These are phyloP conservation scores for Arthrinium puccinioides DNA, from an alignment of 2,329 filamentous ascomycete species.

Conservation along the genomic window DNA sequence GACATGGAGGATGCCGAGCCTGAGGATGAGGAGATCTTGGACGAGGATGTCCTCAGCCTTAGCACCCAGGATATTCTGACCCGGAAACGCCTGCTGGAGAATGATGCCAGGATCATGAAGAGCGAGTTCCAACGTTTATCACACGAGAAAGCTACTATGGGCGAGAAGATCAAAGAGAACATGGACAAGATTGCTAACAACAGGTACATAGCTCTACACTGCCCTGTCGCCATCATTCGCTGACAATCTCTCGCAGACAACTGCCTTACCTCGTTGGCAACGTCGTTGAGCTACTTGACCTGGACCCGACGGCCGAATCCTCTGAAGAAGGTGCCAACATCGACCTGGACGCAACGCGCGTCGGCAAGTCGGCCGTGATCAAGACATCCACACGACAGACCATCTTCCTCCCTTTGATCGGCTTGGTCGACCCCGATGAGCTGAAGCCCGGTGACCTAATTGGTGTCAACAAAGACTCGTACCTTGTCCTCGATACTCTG, in stretches of 20 bases:
- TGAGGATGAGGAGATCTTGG: slow-evolving; percentile 73
- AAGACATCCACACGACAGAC: slow-evolving; percentile 98
- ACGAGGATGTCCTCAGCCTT: slow-evolving; percentile 87
- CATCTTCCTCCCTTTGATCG: slow-evolving; percentile 95
- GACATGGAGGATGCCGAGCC: slow-evolving; percentile 84
- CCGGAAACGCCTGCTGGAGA: slow-evolving; percentile 85
- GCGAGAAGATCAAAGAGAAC: slow-evolving; percentile 99
- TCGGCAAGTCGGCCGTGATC: slow-evolving; percentile 98
- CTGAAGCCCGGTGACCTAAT: slow-evolving; percentile 95
- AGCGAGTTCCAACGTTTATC: slow-evolving; percentile 90
- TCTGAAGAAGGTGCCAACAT: slow-evolving; percentile 98
- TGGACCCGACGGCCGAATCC: slow-evolving; percentile 92
- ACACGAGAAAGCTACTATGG: slow-evolving; percentile 94
- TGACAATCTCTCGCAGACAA: slow-evolving; percentile 55
- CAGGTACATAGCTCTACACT: slow-evolving; percentile 47
- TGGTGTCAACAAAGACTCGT: slow-evolving; percentile 98
- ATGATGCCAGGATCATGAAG: slow-evolving; percentile 97
- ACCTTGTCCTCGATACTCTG: slow-evolving; percentile 91
- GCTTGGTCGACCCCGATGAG: slow-evolving; percentile 89
- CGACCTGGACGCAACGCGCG: slow-evolving; percentile 90
- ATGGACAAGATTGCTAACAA: slow-evolving; percentile 99
- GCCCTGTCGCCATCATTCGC: slow-evolving; percentile 13
- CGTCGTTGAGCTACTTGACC: slow-evolving; percentile 92
- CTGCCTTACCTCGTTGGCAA: slow-evolving; percentile 97
- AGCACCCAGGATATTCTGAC: slow-evolving; percentile 94